Evolutionary conservation across 1,284 basidiomycete species (phyloP), one percentile per base, ranked within the genome.

Genomic region (Psilocybe mexicana): DNA sequence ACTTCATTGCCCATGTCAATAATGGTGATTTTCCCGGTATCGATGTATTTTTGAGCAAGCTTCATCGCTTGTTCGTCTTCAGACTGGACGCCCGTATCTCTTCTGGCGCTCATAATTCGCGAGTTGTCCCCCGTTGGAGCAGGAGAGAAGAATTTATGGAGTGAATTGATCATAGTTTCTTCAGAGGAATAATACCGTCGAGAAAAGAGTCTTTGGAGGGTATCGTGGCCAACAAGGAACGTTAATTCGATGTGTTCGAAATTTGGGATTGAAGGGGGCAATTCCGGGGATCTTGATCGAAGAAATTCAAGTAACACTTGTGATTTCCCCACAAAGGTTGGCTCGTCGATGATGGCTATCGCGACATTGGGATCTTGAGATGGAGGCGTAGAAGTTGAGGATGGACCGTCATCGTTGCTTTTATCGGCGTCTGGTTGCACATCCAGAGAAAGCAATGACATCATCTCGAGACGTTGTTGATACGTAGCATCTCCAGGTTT

Each of bases 311-410:
- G 77, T 52, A 93, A 77, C 23, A 82, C 71, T 18, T 80, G 76
- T 10, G 92, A 90, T 74, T 98, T 98, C 42, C 84, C 84, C 43
- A 92, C 90, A 70, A 98, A 98, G 0, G 90, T 92, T 2, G 96
- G 94, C 63, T 93, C 91, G 67, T 94, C 84, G 58, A 94, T 85
- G 61, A 96, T 81, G 1, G 83, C 96, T 1, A 97, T 85, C 0
- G 92, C 94, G 26, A 92, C 78, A 59, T 90, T 90, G 4, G 73
- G 60, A n/a, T 55, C 46, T 57, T 61, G 42, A 43, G 40, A 30
- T 38, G 56, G 53, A 55, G 45, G 26, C 23, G 53, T 25, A 36
- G n/a, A 44, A 7, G 52, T 36, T 7, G 40, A 51, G 7, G 18
- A n/a, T 1, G 35, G 25, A 23, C 44, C 46, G 23, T 38, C 10